Percentiles rank a stretch among this genome's conserved stretches.
phyloP scores from a whole-genome alignment of 1,284 basidiomycete genomes.

The Malassezia japonica region DNA sequence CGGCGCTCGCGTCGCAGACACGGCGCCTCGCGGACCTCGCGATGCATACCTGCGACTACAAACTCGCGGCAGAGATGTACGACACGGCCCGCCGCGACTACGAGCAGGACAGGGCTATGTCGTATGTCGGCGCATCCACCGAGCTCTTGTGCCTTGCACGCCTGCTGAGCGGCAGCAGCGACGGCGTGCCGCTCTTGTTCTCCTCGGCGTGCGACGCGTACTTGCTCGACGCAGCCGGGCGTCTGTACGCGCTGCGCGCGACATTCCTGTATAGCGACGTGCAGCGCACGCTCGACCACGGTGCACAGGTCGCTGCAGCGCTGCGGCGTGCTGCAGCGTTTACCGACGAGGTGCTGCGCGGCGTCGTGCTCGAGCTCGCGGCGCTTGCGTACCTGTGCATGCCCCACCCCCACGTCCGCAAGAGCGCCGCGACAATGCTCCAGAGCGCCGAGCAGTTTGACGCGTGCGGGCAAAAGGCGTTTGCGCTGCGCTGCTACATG shows the following conservation, averaged over 20 bases:
- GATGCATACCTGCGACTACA: conserved; percentile 80
- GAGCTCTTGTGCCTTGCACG: conserved; percentile 15
- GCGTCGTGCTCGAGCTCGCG: conserved; percentile 54
- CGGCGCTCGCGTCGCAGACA: conserved; percentile 51
- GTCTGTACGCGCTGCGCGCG: conserved; percentile 25
- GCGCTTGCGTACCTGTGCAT: conserved; percentile 49
- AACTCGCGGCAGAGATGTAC: conserved; percentile 74
- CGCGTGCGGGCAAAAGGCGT: conserved; percentile 52
- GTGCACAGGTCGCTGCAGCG: conserved; percentile 24
- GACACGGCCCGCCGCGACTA: conserved; percentile 60
- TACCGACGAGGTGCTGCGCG: conserved; percentile 52
- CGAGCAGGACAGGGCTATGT: conserved; percentile 33
- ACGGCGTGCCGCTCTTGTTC: background rate
- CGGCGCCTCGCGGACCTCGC: conserved; percentile 84
- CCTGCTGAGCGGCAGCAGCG: background rate
- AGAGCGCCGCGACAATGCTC: conserved; percentile 52
- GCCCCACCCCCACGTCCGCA: conserved; percentile 45
- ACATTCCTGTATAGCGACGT: conserved; percentile 38
- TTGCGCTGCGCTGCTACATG: conserved; percentile 27
- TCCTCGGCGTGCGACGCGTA: conserved; percentile 7
- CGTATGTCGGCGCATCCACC: conserved; percentile 35
- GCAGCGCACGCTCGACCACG: conserved; percentile 23
- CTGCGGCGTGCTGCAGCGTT: conserved; percentile 26
- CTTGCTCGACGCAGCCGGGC: conserved; percentile 1
- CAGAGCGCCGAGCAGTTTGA: conserved; percentile 53